These are phyloP conservation scores for Tolypocladium paradoxum DNA, from an alignment of 2,329 filamentous ascomycete genomes.

Conservation along the genomic window DNA sequence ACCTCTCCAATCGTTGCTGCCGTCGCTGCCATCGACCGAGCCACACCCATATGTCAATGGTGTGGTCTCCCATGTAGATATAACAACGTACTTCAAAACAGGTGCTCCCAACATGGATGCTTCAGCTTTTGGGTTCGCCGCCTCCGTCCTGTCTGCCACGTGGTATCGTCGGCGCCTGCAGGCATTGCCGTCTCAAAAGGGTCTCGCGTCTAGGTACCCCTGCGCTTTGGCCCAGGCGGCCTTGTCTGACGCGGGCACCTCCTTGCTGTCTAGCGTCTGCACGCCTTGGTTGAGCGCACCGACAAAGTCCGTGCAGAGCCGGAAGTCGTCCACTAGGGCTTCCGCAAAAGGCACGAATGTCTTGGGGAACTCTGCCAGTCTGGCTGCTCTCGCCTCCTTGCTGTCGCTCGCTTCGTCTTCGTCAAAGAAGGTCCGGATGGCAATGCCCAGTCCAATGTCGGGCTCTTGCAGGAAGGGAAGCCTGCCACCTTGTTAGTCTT, in stretches of 20 bases:
- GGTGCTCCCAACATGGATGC: neutral
- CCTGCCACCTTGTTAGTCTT: slow-evolving; percentile 20
- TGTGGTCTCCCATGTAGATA: neutral
- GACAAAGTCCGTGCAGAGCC: slow-evolving; percentile 46
- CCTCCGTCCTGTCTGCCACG: neutral
- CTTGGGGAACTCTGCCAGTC: slow-evolving; percentile 38
- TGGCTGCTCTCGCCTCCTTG: slow-evolving; percentile 30
- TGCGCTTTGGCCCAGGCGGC: slow-evolving; percentile 44
- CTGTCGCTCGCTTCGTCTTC: slow-evolving; percentile 53
- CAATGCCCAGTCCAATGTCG: slow-evolving; percentile 67
- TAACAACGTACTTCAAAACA: neutral
- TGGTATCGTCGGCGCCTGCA: neutral
- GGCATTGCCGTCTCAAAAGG: slow-evolving; percentile 19
- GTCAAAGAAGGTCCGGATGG: slow-evolving; percentile 69
- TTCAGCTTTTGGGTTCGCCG: neutral
- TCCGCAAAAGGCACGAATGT: slow-evolving; percentile 49
- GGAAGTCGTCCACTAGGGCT: slow-evolving; percentile 48
- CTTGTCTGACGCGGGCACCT: slow-evolving; percentile 36
- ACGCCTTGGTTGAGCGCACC: slow-evolving; percentile 46
- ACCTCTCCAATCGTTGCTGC: neutral
- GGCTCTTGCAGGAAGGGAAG: slow-evolving; percentile 60
- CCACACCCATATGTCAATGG: neutral
- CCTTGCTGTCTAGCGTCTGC: slow-evolving; percentile 38
- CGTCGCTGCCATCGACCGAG: neutral
- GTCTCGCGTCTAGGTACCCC: slow-evolving; percentile 37